These are phyloP conservation scores for Dryas integrifolia DNA, from an alignment of 331 rosid species.

Conservation along the genomic window DNA sequence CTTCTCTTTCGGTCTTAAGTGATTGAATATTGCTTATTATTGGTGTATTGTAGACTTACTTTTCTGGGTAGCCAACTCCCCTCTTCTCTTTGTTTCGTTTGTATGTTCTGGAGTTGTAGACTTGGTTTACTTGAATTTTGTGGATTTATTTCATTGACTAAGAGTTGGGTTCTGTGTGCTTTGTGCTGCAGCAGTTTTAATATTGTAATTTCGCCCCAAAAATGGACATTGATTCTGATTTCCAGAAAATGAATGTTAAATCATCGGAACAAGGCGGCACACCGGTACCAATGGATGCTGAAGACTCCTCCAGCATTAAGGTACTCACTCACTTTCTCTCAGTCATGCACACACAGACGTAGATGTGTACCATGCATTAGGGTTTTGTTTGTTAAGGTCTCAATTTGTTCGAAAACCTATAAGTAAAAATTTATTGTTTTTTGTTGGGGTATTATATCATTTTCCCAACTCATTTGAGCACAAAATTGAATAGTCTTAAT, in stretches of 20 bases:
- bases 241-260: slow-evolving; percentile 20
- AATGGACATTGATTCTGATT: slow-evolving; percentile 55
- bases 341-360: background rate
- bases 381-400: slow-evolving; percentile 15
- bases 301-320: slow-evolving; percentile 36
- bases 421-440: background rate
- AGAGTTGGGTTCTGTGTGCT: too few species aligned
- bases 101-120: too few species aligned
- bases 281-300: slow-evolving; percentile 50
- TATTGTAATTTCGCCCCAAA: background rate
- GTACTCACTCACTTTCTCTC: slow-evolving; percentile 24
- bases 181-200: too few species aligned
- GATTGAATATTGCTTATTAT: too few species aligned
- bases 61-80: too few species aligned
- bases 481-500: background rate
- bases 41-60: too few species aligned
- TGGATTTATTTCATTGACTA: too few species aligned
- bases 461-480: background rate
- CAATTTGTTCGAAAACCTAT: background rate
- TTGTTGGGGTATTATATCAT: background rate
- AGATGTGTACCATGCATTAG: background rate
- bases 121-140: too few species aligned
- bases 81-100: too few species aligned
- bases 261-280: slow-evolving; percentile 18
- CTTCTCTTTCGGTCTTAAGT: too few species aligned